Evolutionary conservation across 1,139 yeast species (phyloP).

Genomic region (Lodderomyces theae): DNA sequence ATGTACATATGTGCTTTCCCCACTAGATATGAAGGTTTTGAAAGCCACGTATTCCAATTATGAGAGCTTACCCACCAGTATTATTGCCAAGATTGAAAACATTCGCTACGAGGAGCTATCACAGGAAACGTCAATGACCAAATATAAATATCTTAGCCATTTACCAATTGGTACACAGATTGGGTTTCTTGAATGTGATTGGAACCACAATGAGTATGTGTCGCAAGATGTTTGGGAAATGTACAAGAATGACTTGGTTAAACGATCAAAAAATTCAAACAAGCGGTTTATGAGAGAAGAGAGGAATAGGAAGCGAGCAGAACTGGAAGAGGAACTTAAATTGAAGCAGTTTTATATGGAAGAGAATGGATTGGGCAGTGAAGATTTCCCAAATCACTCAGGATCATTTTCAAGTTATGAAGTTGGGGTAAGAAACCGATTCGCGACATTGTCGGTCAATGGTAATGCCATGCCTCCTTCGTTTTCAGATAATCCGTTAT

Average conservation of each 20-base stretch:
- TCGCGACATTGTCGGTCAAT: constrained; percentile 34
- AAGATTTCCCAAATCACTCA: background rate
- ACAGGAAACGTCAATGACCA: constrained; percentile 51
- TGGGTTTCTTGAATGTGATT: constrained; percentile 82
- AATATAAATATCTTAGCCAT: constrained; percentile 74
- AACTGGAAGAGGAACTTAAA: constrained; percentile 58
- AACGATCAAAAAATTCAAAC: constrained; percentile 53
- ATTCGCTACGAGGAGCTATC: constrained; percentile 62
- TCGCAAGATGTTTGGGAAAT: constrained; percentile 50
- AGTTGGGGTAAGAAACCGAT: constrained; percentile 12
- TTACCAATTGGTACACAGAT: constrained; percentile 82
- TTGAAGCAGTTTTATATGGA: constrained; percentile 55
- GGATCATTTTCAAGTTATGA: constrained; percentile 11
- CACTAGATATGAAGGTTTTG: constrained; percentile 75
- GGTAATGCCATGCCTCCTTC: constrained; percentile 15
- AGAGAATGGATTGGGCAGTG: constrained; percentile 41
- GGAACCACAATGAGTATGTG: constrained; percentile 51
- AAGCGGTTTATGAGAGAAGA: constrained; percentile 66
- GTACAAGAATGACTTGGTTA: constrained; percentile 59
- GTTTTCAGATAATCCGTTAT: constrained; percentile 7
- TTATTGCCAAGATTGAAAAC: constrained; percentile 66
- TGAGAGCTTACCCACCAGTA: constrained; percentile 60
- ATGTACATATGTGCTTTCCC: constrained; percentile 66
- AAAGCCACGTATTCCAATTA: constrained; percentile 60
- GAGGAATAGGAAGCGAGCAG: constrained; percentile 56